These are phyloP conservation scores for Botrytis fragariae DNA, from an alignment of 2,329 filamentous ascomycete genomes.

Conservation along the genomic window DNA sequence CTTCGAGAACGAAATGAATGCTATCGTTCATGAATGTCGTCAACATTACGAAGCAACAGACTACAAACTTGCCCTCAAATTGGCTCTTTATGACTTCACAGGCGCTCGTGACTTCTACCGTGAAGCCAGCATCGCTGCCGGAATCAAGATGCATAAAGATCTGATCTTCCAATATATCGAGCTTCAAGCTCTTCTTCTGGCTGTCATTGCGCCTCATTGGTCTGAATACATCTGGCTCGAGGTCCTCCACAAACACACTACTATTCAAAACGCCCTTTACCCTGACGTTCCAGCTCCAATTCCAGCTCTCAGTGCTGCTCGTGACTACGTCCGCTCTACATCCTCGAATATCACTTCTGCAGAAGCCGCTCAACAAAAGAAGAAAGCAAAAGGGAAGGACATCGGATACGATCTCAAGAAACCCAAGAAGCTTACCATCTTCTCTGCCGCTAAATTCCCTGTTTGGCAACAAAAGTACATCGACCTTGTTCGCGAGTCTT, in stretches of 20 bases:
- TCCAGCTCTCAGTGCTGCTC: slow-evolving; percentile 68
- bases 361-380: slow-evolving; percentile 80
- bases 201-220: slow-evolving; percentile 89
- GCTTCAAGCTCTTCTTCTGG: slow-evolving; percentile 78
- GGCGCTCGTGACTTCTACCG: slow-evolving; percentile 87
- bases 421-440: slow-evolving; percentile 88
- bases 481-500: slow-evolving; percentile 70
- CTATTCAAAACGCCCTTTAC: slow-evolving; percentile 77
- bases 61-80: slow-evolving; percentile 85
- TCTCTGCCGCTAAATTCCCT: slow-evolving; percentile 75
- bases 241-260: slow-evolving; percentile 72
- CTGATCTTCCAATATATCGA: slow-evolving; percentile 78
- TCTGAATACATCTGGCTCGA: slow-evolving; percentile 93
- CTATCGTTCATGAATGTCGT: slow-evolving; percentile 72
- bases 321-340: slow-evolving; percentile 71
- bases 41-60: slow-evolving; percentile 76
- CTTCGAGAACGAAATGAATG: slow-evolving; percentile 92
- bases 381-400: slow-evolving; percentile 88
- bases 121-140: slow-evolving; percentile 72
- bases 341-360: slow-evolving; percentile 83
- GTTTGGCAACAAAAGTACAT: slow-evolving; percentile 91
- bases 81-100: slow-evolving; percentile 87
- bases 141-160: slow-evolving; percentile 82
- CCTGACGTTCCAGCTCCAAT: slow-evolving; percentile 66
- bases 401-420: slow-evolving; percentile 83